These are phyloP conservation scores for Penicillium sclerotiorum DNA, from an alignment of 2,329 filamentous ascomycete species.

Conservation along the genomic window DNA sequence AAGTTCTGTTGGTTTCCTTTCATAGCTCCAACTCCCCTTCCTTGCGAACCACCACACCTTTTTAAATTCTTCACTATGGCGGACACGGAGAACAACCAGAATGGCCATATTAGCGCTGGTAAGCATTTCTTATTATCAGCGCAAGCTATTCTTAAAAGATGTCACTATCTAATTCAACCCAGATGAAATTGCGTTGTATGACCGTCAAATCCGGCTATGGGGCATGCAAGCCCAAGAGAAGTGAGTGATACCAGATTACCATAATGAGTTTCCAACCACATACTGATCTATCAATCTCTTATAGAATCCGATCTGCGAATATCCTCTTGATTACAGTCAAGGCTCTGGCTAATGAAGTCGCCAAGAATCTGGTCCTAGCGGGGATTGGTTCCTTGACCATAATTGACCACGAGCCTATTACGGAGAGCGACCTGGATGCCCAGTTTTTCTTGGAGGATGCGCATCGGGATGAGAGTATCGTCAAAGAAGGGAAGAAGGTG, in stretches of 20 bases:
- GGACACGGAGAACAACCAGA: conserved; percentile 17
- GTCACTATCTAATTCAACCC: neutral
- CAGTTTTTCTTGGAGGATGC: conserved; percentile 79
- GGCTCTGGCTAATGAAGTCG: conserved; percentile 88
- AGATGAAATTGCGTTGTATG: conserved; percentile 97
- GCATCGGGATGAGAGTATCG: conserved; percentile 40
- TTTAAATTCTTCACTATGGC: conserved; percentile 23
- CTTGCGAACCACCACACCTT: neutral
- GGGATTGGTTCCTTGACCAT: conserved; percentile 90
- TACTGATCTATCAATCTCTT: neutral
- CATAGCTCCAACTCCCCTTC: neutral
- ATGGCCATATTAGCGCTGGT: conserved; percentile 40
- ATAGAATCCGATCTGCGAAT: conserved; percentile 80
- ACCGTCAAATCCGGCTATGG: conserved; percentile 96
- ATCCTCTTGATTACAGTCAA: conserved; percentile 87
- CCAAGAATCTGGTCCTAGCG: conserved; percentile 94
- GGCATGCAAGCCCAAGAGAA: conserved; percentile 90
- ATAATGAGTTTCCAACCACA: neutral
- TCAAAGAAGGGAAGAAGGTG: conserved; percentile 69
- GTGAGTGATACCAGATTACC: conserved; percentile 38
- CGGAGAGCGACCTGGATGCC: conserved; percentile 76
- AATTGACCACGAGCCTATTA: conserved; percentile 74
- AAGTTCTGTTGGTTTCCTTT: conserved; percentile 6
- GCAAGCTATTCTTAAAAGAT: neutral
- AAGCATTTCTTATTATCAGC: neutral